Evolutionary conservation across 2,329 filamentous ascomycete species (phyloP), one percentile per base, ranked within the genome.

Genomic region (Phyllosticta paracitricarpa): DNA sequence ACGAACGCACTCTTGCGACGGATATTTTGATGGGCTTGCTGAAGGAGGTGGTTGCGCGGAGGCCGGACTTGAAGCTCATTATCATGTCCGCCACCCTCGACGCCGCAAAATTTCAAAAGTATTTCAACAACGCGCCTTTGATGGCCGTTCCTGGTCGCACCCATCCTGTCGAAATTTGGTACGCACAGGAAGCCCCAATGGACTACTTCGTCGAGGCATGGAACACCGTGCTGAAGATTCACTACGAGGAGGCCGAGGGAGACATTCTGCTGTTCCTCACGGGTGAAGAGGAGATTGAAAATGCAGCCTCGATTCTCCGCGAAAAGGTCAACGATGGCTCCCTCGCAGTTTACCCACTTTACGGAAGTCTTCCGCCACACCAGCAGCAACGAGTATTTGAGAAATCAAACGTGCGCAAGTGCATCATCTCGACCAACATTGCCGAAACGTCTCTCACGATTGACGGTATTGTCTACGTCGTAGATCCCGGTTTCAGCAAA

Each of bases 401-500:
- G 57, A 88, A 90, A 62, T 89, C 94, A 0, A 89, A 94, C 0
- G 94, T 94, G n/a, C 84, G 94, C 64, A 99, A 99, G 76, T 87
- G 87, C 71, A 95, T 99, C 68, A 83, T 99, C 30, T 90, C 92
- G 9, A 99, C 94, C 66, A 99, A 99, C 75, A 99, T 99, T 75
- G 94, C 94, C 54, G 94, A 99, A 79, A 99, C 94, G 0, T 93
- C 88, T 70, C 84, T 99, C 76, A 99, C 94, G 55, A 99, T 99
- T 64, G 94, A 99, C 71, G 94, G 94, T 72, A 99, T 99, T 65
- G 94, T 99, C 40, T 99, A 97, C 71, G 94, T 99, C 35, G 93
- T 99, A n/a, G 94, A 99, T 70, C 93, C 94, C 2, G 94, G 94
- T 40, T 99, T 99, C 79, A 96, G 91, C 78, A 99, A 99, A 79